These are phyloP conservation scores for Lentinula sp. DNA, from an alignment of 768 basidiomycete species.

Conservation along the genomic window DNA sequence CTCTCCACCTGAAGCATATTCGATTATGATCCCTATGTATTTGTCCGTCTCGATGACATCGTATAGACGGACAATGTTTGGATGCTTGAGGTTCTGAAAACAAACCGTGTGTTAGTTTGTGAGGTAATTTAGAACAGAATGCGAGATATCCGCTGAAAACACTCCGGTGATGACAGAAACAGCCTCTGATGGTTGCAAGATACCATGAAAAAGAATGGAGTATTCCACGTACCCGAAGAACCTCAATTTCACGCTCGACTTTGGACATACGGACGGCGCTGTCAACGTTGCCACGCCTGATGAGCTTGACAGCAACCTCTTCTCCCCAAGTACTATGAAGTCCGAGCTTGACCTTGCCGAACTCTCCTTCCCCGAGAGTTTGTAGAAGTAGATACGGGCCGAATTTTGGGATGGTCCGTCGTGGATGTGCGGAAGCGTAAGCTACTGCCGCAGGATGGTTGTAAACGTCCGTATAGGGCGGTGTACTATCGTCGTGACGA, in stretches of 20 bases:
- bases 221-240: slow-evolving; percentile 69
- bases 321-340: slow-evolving; percentile 91
- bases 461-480: slow-evolving; percentile 67
- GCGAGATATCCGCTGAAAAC: background rate
- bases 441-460: slow-evolving; percentile 80
- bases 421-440: slow-evolving; percentile 77
- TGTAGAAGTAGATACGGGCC: slow-evolving; percentile 94
- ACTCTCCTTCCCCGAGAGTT: slow-evolving; percentile 97
- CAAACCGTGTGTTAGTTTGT: slow-evolving; percentile 10
- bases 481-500: slow-evolving; percentile 35
- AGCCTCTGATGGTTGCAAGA: background rate
- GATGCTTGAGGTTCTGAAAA: slow-evolving; percentile 83
- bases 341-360: slow-evolving; percentile 98
- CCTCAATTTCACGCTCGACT: slow-evolving; percentile 96
- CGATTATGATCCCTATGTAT: slow-evolving; percentile 98
- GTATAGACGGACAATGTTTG: slow-evolving; percentile 96
- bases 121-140: background rate
- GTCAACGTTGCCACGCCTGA: slow-evolving; percentile 89
- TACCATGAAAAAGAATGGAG: background rate
- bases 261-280: slow-evolving; percentile 83
- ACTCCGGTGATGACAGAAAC: background rate
- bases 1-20: slow-evolving; percentile 97
- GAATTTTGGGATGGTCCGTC: slow-evolving; percentile 86
- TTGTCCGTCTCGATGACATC: slow-evolving; percentile 99
- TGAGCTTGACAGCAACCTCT: slow-evolving; percentile 98